Percentiles rank a stretch among this genome's conserved stretches.
Conservation (phyloP, 306 rosid genomes). For the Fragaria iinumae region DNA sequence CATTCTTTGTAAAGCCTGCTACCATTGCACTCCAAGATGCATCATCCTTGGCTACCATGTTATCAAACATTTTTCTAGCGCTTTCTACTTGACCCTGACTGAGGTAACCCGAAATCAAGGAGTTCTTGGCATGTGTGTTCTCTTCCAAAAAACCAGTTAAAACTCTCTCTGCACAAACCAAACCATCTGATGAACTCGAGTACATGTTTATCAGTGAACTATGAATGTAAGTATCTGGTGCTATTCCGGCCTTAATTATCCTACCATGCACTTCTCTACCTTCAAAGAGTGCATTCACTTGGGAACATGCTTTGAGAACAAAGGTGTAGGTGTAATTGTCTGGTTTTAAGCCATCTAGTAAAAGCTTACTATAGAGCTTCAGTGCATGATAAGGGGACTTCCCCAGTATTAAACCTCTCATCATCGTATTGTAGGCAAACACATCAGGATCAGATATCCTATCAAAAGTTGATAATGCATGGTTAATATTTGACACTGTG, state of each 20-base stretch:
- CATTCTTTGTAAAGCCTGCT: slow-evolving; percentile 38
- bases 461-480: slow-evolving; percentile 33
- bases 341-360: slow-evolving; percentile 31
- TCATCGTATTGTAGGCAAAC: slow-evolving; percentile 44
- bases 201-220: slow-evolving; percentile 51
- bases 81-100: slow-evolving; percentile 31
- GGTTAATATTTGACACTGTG: slow-evolving; percentile 17
- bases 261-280: slow-evolving; percentile 49
- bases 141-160: slow-evolving; percentile 28
- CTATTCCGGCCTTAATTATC: slow-evolving; percentile 43
- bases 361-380: slow-evolving; percentile 27
- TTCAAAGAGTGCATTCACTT: slow-evolving; percentile 34
- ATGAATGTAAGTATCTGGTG: slow-evolving; percentile 30
- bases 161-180: slow-evolving; percentile 41
- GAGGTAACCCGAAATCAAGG: slow-evolving; percentile 48
- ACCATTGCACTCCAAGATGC: slow-evolving; percentile 57
- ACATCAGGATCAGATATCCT: slow-evolving; percentile 37
- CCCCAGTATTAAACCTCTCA: slow-evolving; percentile 34
- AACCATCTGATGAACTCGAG: slow-evolving; percentile 17
- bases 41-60: slow-evolving; percentile 35
- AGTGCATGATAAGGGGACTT: slow-evolving; percentile 29
- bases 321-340: slow-evolving; percentile 46
- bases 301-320: slow-evolving; percentile 50
- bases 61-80: slow-evolving; percentile 39
- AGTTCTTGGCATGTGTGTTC: slow-evolving; percentile 34